phyloP scores from a whole-genome alignment of 78 protist species.

The Dictyostelium citrinum region DNA sequence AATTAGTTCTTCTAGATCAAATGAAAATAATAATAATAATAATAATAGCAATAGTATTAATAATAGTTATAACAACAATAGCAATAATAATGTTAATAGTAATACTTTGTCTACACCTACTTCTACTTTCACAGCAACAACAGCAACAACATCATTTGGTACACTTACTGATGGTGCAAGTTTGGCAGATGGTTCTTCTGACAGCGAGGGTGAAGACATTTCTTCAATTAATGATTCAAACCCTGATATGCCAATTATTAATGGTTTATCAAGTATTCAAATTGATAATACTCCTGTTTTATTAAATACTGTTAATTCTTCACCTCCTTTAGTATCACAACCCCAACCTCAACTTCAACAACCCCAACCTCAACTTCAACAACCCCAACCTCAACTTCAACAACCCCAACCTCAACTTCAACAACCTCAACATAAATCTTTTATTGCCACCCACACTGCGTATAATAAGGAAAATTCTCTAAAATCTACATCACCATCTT shows the following conservation, averaged over 20 bases:
- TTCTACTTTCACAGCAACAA: not conserved
- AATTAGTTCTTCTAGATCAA: constrained; percentile 6
- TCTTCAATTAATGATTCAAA: constrained; percentile 3
- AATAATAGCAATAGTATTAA: too few relatives aligned
- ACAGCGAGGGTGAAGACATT: not conserved
- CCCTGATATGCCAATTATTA: constrained; percentile 26
- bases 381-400: not conserved
- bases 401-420: not conserved
- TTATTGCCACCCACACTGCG: not conserved
- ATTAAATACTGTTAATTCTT: not conserved
- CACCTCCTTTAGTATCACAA: not conserved
- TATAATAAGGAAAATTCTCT: not conserved
- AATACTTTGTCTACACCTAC: not conserved
- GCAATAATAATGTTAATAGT: not conserved
- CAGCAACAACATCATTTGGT: not conserved
- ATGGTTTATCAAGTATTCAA: not conserved
- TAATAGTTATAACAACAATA: too few relatives aligned
- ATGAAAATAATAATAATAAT: not conserved
- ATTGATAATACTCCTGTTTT: not conserved
- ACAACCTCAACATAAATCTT: not conserved
- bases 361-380: not conserved
- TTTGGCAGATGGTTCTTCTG: not conserved
- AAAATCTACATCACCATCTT: not conserved
- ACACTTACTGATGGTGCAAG: not conserved
- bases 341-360: not conserved